Evolutionary conservation across 1,139 yeast species (phyloP).

Genomic region (Geotrichum fermentans): DNA sequence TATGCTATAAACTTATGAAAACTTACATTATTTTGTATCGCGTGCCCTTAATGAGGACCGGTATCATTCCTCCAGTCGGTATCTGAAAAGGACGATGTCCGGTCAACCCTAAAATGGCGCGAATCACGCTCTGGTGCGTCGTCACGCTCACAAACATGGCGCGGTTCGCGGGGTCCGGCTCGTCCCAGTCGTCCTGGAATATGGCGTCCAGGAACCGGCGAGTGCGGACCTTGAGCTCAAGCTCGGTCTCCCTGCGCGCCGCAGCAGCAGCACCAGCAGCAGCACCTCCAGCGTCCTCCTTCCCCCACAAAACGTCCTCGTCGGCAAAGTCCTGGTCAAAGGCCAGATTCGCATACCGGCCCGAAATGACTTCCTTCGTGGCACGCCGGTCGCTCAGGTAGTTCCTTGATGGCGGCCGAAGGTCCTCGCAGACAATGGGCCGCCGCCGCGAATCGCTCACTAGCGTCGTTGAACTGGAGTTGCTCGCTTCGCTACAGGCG

Average conservation of each 20-base stretch:
- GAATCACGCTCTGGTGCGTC: constrained; percentile 60
- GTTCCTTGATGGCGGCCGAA: constrained; percentile 64
- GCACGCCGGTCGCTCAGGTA: constrained; percentile 65
- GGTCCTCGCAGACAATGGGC: constrained; percentile 45
- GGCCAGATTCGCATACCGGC: constrained; percentile 36
- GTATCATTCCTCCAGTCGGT: constrained; percentile 65
- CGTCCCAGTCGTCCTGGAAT: constrained; percentile 36
- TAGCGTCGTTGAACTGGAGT: not conserved
- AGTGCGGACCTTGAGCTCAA: constrained; percentile 50
- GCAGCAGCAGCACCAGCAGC: no score
- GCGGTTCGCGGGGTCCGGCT: constrained; percentile 31
- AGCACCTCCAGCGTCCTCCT: no score
- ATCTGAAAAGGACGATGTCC: constrained; percentile 54
- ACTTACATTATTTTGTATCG: no score
- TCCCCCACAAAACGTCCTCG: constrained; percentile 43
- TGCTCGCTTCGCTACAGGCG: not conserved
- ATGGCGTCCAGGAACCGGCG: constrained; percentile 48
- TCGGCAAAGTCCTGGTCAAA: constrained; percentile 48
- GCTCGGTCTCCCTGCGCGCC: constrained; percentile 45
- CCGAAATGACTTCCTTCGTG: constrained; percentile 39
- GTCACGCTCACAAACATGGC: constrained; percentile 43
- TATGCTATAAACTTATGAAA: no score
- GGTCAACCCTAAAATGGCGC: constrained; percentile 49
- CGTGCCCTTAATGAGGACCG: constrained; percentile 43
- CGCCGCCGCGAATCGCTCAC: not conserved